These are phyloP conservation scores for Fusarium mundagurra DNA, from an alignment of 2,329 filamentous ascomycete genomes.

Conservation along the genomic window DNA sequence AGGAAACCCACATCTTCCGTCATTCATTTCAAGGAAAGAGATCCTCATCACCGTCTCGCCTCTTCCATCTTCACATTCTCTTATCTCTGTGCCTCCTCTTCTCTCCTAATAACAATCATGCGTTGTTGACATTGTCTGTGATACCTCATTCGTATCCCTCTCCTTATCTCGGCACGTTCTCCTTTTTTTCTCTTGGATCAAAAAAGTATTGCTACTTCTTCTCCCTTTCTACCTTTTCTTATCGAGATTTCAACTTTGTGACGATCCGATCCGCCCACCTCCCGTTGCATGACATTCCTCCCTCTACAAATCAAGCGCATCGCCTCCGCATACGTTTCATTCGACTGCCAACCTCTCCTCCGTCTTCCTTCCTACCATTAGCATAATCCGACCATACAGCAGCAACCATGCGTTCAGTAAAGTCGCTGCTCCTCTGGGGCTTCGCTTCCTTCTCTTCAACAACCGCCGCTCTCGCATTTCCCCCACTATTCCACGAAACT, in stretches of 20 bases:
- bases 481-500: conserved; percentile 11
- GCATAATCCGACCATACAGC: background rate
- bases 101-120: conserved; percentile 9
- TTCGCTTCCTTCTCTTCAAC: conserved; percentile 34
- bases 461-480: conserved; percentile 30
- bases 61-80: background rate
- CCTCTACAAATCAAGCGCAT: background rate
- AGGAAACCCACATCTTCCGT: conserved; percentile 22
- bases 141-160: background rate
- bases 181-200: background rate
- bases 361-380: background rate
- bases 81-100: background rate
- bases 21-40: conserved; percentile 18
- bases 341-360: background rate
- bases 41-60: background rate
- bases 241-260: background rate
- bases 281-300: background rate
- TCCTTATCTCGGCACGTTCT: background rate
- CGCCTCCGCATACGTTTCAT: background rate
- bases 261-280: conserved; percentile 7
- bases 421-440: conserved; percentile 40
- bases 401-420: conserved; percentile 36
- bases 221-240: background rate
- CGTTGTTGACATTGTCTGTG: background rate
- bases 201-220: conserved; percentile 5